Evolutionary conservation across 2,329 filamentous ascomycete species (phyloP).

Genomic region (Cordyceps tenuipes): DNA sequence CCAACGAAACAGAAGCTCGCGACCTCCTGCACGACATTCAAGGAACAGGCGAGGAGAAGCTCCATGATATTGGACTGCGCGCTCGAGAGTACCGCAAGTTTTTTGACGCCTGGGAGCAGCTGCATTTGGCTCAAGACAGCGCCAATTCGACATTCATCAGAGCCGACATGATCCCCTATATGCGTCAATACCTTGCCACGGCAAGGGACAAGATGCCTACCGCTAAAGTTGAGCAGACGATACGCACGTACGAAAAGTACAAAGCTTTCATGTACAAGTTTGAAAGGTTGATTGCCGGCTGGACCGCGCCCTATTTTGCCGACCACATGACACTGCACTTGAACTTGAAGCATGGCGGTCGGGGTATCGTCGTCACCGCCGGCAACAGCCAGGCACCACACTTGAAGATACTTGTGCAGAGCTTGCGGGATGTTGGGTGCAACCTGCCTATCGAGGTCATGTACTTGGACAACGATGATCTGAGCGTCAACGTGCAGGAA

Average conservation of each 20-base stretch:
- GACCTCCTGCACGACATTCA: background rate
- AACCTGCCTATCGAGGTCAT: conserved; percentile 4
- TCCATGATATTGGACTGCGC: conserved; percentile 2
- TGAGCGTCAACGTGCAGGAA: background rate
- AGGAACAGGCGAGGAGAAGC: background rate
- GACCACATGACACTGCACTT: conserved; percentile 4
- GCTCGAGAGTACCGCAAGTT: background rate
- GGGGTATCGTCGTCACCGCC: background rate
- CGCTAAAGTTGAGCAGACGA: background rate
- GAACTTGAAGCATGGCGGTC: conserved; percentile 1
- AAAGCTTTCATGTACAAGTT: conserved; percentile 1
- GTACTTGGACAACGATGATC: background rate
- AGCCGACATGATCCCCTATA: background rate
- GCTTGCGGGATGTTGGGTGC: conserved; percentile 3
- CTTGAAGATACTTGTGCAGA: background rate
- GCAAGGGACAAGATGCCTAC: background rate
- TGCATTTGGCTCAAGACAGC: background rate
- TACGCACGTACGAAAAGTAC: conserved; percentile 2
- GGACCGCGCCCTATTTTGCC: conserved; percentile 3
- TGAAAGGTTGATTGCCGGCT: background rate
- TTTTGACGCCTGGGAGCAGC: background rate
- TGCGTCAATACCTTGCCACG: background rate
- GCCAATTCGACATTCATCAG: background rate
- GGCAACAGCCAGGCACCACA: background rate
- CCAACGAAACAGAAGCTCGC: background rate